These are phyloP conservation scores for Trametes cingulata DNA, from an alignment of 768 basidiomycete species.

Conservation along the genomic window DNA sequence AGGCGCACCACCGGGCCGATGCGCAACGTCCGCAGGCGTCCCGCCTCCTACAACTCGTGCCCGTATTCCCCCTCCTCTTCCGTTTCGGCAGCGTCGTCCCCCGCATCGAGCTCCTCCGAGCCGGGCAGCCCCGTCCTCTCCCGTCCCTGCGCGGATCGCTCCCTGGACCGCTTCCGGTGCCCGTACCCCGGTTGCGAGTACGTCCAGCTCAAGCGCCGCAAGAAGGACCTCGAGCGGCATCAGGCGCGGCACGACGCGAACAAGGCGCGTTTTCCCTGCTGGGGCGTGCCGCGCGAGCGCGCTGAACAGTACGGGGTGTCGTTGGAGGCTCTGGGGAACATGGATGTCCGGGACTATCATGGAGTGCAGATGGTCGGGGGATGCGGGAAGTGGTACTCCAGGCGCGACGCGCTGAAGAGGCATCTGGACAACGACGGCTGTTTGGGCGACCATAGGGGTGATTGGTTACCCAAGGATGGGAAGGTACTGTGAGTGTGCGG, in stretches of 20 bases:
- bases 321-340: background rate
- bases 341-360: background rate
- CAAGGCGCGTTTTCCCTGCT: background rate
- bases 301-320: background rate
- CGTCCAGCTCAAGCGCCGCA: background rate
- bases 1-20: background rate
- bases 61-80: background rate
- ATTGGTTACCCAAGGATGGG: background rate
- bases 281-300: background rate
- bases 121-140: background rate
- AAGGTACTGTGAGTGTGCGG: no score
- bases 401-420: background rate
- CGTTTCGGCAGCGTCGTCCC: background rate
- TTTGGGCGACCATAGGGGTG: background rate
- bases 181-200: background rate
- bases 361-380: background rate
- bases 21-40: background rate
- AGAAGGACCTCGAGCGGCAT: background rate
- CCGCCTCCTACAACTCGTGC: background rate
- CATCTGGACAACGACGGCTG: background rate
- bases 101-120: background rate
- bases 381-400: background rate
- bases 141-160: background rate
- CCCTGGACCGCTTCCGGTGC: background rate
- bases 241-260: background rate